phyloP scores from a whole-genome alignment of 2,329 filamentous ascomycete genomes.

The Diaporthe sp. region DNA sequence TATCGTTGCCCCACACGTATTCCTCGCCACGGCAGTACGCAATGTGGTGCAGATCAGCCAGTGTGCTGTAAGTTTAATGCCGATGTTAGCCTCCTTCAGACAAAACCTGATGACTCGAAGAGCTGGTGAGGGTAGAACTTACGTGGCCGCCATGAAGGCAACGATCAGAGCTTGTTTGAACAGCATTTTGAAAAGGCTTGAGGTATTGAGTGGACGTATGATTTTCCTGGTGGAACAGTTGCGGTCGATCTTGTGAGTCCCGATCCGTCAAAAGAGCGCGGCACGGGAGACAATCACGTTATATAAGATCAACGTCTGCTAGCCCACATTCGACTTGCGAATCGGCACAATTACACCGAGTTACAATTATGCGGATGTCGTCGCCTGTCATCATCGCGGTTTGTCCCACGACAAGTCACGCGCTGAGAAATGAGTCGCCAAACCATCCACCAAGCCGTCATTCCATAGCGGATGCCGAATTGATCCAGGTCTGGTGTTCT shows the following conservation, averaged over 20 bases:
- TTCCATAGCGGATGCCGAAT: neutral
- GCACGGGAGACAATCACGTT: neutral
- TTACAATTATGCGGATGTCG: neutral
- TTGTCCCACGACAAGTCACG: neutral
- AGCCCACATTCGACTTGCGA: neutral
- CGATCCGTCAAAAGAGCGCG: no score
- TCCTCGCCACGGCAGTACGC: conserved; percentile 7
- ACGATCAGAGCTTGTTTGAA: neutral
- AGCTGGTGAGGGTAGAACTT: neutral
- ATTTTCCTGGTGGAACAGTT: no score
- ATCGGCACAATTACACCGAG: neutral
- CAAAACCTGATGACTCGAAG: no score
- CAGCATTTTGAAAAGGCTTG: neutral
- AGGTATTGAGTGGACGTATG: no score
- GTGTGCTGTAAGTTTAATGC: neutral
- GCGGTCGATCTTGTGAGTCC: neutral
- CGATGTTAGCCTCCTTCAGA: neutral
- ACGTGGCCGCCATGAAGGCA: conserved; percentile 4
- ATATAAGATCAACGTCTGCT: neutral
- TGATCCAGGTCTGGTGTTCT: neutral
- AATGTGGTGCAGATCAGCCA: conserved; percentile 10
- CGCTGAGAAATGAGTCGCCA: no score
- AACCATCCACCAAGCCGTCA: no score
- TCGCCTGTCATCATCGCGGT: neutral
- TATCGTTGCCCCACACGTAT: neutral